Conservation (phyloP, 106 monocot genomes). For the Amphibolis antarctica region DNA sequence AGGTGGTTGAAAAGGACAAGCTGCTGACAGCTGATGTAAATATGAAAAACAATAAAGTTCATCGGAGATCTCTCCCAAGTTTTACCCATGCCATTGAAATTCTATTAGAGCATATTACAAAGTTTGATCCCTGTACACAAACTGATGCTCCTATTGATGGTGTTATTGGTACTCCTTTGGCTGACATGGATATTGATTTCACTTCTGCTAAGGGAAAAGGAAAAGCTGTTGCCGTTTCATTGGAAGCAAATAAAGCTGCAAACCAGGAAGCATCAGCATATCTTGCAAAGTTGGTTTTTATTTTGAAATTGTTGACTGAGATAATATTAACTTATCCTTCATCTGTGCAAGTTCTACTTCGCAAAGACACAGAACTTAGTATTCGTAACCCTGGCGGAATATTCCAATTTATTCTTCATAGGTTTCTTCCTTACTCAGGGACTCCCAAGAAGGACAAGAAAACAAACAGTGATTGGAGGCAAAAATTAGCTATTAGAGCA, state of each 20-base stretch:
- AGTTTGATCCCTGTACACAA: conserved; percentile 45
- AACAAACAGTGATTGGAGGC: conserved; percentile 85
- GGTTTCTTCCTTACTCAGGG: conserved; percentile 64
- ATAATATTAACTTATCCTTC: conserved; percentile 81
- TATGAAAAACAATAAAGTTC: conserved; percentile 52
- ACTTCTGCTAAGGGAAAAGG: conserved; percentile 61
- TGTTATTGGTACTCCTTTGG: conserved; percentile 21
- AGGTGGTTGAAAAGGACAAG: conserved; percentile 57
- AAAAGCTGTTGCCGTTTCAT: conserved; percentile 53
- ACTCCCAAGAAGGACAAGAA: conserved; percentile 84
- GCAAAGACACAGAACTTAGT: conserved; percentile 72
- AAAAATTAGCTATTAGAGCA: conserved; percentile 72
- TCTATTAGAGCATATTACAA: conserved; percentile 57
- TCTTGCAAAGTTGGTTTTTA: conserved; percentile 83
- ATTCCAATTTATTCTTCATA: conserved; percentile 81
- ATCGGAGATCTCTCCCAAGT: conserved; percentile 77
- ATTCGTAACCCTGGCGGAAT: conserved; percentile 34
- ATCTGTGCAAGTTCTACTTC: conserved; percentile 75
- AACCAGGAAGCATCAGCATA: conserved; percentile 64
- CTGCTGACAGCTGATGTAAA: conserved; percentile 34
- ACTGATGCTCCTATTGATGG: conserved; percentile 29
- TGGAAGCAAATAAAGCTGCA: conserved; percentile 41
- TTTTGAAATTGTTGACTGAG: conserved; percentile 90
- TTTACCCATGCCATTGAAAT: conserved; percentile 80
- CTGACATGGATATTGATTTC: conserved; percentile 86